Evolutionary conservation across 805 yeast genomes (phyloP), one percentile per base, ranked within the genome.

Genomic region (Lipomyces chichibuensis): DNA sequence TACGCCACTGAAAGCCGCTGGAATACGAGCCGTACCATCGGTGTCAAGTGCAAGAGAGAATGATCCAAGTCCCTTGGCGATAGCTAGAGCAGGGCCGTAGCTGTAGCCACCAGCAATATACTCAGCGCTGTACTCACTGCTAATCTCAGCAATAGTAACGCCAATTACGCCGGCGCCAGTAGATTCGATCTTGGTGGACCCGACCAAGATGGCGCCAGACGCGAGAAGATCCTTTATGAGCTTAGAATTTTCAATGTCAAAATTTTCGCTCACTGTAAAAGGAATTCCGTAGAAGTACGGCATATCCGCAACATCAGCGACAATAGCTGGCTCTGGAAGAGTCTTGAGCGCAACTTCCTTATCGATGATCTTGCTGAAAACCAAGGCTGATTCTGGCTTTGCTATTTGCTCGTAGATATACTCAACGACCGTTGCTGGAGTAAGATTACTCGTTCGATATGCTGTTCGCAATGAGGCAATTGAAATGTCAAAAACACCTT

Each of bases 221-320:
- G 60, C 59, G n/a, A 68, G 20, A 32, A 68, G 62, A 9, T 49
- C 49, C 43, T 63, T 56, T 8, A 68, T 67, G 23, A 68, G 58
- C 49, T 54, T 59, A 23, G 71, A 68, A 17, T 51, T 51, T 20
- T 54, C 54, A 43, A 49, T 14, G 29, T 59, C 65, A 52, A 68
- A 63, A 35, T 55, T 63, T 23, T 64, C 69, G 27, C 71, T 58
- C 51, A 68, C 67, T 14, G 65, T 56, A 58, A 68, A 68, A 14
- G 71, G 71, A 35, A 68, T 59, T 14, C 71, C 71, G 57, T 65
- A 68, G 32, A 68, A 68, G 53, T 66, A 68, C 43, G 71, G 71
- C 62, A 66, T 32, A 20, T 68, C 71, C 20, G 64, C 65, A 20
- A 60, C 52, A 27, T 53, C 65, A 8, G 61, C 67, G 27, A 59